Base-by-base conservation (phyloP, 1,139 yeast genomes). In the Taphrina pruni region DNA sequence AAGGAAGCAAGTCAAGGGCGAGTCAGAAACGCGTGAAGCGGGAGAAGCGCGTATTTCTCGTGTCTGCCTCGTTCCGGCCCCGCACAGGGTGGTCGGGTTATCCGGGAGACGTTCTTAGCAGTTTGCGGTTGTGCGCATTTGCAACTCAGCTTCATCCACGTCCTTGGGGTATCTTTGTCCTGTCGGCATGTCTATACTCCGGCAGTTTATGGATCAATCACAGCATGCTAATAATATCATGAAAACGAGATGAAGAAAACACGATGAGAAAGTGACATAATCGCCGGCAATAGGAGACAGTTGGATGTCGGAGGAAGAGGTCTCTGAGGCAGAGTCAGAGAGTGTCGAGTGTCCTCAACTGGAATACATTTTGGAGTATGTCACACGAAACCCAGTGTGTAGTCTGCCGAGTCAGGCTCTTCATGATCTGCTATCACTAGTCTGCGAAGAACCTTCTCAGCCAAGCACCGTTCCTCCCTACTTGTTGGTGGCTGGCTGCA, bases 361-460 rank as follows among this genome's bases (percentile, higher is more conserved):
- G 54, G 67, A 45, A 17, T 64, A 57, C 38, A 64, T 64, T 12
- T n/a, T 64, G 56, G 67, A 64, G 46, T 57, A 64, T 41, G 61
- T 64, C 52, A 50, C 61, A 20, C 60, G 58, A 17, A 46, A 58
- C 14, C 39, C 54, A 21, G 67, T 38, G 43, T 21, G 39, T 39
- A 46, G 21, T 12, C 48, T 64, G 61, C 61, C 67, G 5, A 43
- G 45, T 38, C 55, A 43, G 21, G 14, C 67, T 26, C 52, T 64
- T 39, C 50, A 64, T 11, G 55, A 55, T 17, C 67, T 64, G 20
- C 36, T 64, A 46, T 64, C 67, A 11, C 61, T 64, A 7, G 55
- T 64, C 3, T 64, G 67, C 52, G 67, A 64, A 14, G 67, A 55
- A 8, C 60, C 50, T 12, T 32, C 52, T 6, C 67, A 55, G 41